Conservation (phyloP, 75 land plant species). For the Pinus tabuliformis region DNA sequence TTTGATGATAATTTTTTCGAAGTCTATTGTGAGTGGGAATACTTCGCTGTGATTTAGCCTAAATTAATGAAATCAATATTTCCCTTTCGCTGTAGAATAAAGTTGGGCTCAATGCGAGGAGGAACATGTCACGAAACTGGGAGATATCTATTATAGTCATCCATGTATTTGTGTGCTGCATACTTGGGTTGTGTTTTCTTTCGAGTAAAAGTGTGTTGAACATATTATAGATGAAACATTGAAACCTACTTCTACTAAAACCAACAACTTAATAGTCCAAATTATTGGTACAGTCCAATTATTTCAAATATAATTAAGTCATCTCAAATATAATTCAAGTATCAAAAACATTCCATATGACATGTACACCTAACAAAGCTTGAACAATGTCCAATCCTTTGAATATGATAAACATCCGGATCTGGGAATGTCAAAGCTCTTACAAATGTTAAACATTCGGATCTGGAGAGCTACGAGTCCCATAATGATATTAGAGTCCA, state of each 20-base stretch:
- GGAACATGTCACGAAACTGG: conserved; percentile 14
- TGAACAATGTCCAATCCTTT: conserved; percentile 8
- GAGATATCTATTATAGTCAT: conserved; percentile 18
- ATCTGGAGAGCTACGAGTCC: conserved; percentile 15
- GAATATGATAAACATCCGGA: too few relatives aligned
- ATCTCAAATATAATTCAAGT: not conserved
- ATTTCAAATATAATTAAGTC: too few relatives aligned
- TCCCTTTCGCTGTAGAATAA: conserved; percentile 7
- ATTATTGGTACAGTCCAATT: too few relatives aligned
- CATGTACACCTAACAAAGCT: conserved; percentile 2
- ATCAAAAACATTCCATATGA: not conserved
- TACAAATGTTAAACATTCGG: conserved; percentile 1
- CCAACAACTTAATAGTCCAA: not conserved
- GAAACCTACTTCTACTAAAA: not conserved
- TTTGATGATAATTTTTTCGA: too few relatives aligned
- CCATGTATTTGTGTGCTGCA: conserved; percentile 8
- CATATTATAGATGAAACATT: conserved; percentile 2
- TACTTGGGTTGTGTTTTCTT: conserved; percentile 23
- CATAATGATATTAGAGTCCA: not conserved
- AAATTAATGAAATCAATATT: not conserved
- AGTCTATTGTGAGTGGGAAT: too few relatives aligned
- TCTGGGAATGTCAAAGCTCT: too few relatives aligned
- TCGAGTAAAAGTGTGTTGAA: too few relatives aligned
- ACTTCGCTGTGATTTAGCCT: too few relatives aligned
- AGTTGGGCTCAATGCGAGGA: not conserved